Conservation (phyloP, 2,329 filamentous ascomycete species). For the Penicillium sp. region DNA sequence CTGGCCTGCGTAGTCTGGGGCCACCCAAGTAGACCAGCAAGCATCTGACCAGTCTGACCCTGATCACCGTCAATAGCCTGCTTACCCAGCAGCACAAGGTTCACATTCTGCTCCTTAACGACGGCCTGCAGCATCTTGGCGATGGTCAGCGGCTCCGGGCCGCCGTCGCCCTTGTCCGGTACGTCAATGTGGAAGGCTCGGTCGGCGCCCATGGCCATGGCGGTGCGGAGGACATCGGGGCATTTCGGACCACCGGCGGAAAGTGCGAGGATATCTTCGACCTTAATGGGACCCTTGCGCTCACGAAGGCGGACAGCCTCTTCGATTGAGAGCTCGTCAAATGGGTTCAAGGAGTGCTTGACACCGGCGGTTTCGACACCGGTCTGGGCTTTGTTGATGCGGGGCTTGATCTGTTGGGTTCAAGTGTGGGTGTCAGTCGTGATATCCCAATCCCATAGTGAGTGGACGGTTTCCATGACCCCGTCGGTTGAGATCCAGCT, state of each 20-base stretch:
- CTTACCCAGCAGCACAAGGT: conserved; percentile 92
- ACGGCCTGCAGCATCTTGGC: conserved; percentile 83
- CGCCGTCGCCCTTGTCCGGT: conserved; percentile 63
- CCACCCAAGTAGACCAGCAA: conserved; percentile 89
- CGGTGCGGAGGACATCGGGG: conserved; percentile 84
- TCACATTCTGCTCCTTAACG: conserved; percentile 79
- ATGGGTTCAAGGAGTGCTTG: conserved; percentile 98
- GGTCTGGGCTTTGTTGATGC: conserved; percentile 70
- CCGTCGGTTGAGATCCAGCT: not conserved
- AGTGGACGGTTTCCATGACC: not conserved
- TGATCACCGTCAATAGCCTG: conserved; percentile 98
- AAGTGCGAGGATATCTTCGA: conserved; percentile 89
- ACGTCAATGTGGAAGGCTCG: conserved; percentile 83
- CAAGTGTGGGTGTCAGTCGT: not conserved
- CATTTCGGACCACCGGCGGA: conserved; percentile 85
- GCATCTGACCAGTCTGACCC: conserved; percentile 95
- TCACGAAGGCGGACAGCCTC: conserved; percentile 94
- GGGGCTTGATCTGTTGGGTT: conserved; percentile 61
- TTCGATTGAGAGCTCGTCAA: conserved; percentile 97
- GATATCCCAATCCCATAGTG: not conserved
- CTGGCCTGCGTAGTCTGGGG: conserved; percentile 91
- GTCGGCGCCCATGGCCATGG: conserved; percentile 98
- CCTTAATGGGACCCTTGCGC: conserved; percentile 71
- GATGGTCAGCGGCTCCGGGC: conserved; percentile 81
- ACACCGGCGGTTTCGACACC: conserved; percentile 88